Conservation (phyloP, 2,329 filamentous ascomycete genomes). For the Cladosporium halotolerans region DNA sequence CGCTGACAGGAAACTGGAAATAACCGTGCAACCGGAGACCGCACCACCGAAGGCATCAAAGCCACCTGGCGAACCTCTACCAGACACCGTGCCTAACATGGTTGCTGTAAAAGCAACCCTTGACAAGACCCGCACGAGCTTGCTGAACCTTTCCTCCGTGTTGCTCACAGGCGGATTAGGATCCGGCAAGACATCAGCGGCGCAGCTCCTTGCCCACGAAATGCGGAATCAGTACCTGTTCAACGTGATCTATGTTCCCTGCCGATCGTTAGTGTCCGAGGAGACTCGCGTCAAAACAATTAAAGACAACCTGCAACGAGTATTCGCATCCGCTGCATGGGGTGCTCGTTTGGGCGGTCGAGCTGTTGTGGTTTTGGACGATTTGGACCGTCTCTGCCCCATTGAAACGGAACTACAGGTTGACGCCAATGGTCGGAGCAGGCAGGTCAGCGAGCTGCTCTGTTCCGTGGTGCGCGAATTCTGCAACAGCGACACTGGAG, state of each 20-base stretch:
- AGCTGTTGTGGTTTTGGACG: slow-evolving; percentile 81
- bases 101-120: slow-evolving; percentile 81
- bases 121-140: slow-evolving; percentile 63
- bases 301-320: slow-evolving; percentile 75
- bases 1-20: slow-evolving; percentile 63
- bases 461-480: slow-evolving; percentile 78
- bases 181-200: slow-evolving; percentile 79
- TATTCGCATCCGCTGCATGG: slow-evolving; percentile 90
- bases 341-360: slow-evolving; percentile 79
- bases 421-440: slow-evolving; percentile 85
- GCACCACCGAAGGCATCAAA: slow-evolving; percentile 52
- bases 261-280: slow-evolving; percentile 79
- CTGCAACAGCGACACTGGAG: slow-evolving; percentile 69
- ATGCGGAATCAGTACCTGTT: slow-evolving; percentile 69
- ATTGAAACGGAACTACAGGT: slow-evolving; percentile 92
- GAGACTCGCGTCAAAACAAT: slow-evolving; percentile 85
- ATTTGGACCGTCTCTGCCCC: slow-evolving; percentile 87
- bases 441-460: slow-evolving; percentile 85
- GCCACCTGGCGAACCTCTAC: slow-evolving; percentile 52
- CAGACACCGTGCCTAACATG: slow-evolving; percentile 52
- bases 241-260: slow-evolving; percentile 79
- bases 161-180: slow-evolving; percentile 83
- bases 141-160: slow-evolving; percentile 82
- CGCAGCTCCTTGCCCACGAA: slow-evolving; percentile 66
- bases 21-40: slow-evolving; percentile 72